Conservation (phyloP, 305 asterid species). For the Fraxinus sp. region DNA sequence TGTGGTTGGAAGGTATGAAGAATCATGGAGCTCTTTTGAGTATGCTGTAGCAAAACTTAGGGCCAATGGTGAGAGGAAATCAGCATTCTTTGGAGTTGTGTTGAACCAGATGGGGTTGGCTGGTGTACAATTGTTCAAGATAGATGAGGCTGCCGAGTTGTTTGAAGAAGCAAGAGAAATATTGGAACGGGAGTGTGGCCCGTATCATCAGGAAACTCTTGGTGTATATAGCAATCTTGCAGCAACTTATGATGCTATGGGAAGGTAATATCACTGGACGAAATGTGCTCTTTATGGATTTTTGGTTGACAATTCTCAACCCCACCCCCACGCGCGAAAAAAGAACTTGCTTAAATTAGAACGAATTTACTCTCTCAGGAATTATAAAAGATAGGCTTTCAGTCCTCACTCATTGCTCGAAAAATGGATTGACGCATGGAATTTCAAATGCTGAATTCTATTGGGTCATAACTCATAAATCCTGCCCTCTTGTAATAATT, state of each 20-base stretch:
- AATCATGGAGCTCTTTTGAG: slow-evolving; percentile 72
- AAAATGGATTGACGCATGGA: neutral
- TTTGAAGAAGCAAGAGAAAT: slow-evolving; percentile 96
- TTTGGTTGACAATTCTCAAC: slow-evolving; percentile 1
- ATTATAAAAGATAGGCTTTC: neutral
- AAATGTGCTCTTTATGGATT: neutral
- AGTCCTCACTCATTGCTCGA: neutral
- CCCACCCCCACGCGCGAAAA: neutral
- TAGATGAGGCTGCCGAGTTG: slow-evolving; percentile 93
- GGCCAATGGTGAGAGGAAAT: slow-evolving; percentile 89
- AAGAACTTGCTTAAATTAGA: neutral
- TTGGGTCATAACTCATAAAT: neutral
- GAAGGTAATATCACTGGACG: slow-evolving; percentile 62
- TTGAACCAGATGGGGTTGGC: slow-evolving; percentile 98
- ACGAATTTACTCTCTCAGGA: neutral
- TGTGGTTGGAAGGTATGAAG: slow-evolving; percentile 82
- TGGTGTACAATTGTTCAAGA: slow-evolving; percentile 85
- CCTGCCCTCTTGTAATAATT: neutral
- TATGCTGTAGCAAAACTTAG: slow-evolving; percentile 79
- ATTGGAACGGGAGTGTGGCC: slow-evolving; percentile 88
- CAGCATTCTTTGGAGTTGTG: slow-evolving; percentile 91
- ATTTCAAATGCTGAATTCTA: neutral
- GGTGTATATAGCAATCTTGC: slow-evolving; percentile 98
- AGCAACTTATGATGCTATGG: slow-evolving; percentile 98
- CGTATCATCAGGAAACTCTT: slow-evolving; percentile 92